Percentiles rank a stretch among this genome's conserved stretches.
Conservation (phyloP, 2,329 filamentous ascomycete species). For the Colletotrichum incanum region DNA sequence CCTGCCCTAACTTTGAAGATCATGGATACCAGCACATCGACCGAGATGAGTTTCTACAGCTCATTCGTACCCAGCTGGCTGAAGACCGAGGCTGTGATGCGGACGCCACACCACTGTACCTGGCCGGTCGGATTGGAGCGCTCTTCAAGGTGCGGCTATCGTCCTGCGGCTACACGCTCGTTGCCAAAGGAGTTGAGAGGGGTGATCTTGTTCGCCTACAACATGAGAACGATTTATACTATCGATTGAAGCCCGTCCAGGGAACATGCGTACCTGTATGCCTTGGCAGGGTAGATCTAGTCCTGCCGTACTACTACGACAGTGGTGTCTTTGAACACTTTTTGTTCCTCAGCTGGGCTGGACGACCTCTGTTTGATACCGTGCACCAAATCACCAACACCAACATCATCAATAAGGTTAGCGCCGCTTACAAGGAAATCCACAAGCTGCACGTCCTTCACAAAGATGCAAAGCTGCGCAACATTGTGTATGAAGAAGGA, state of each 20-base stretch:
- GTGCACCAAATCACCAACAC: too few relatives aligned
- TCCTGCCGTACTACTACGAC: too few relatives aligned
- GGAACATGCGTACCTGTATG: too few relatives aligned
- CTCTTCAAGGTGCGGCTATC: slow-evolving; percentile 57
- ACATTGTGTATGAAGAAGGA: slow-evolving; percentile 51
- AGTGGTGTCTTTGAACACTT: too few relatives aligned
- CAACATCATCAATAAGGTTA: too few relatives aligned
- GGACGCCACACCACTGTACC: slow-evolving; percentile 50
- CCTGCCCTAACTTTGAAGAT: slow-evolving; percentile 49
- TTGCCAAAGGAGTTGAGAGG: slow-evolving; percentile 57
- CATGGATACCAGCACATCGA: slow-evolving; percentile 49
- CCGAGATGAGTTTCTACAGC: slow-evolving; percentile 47
- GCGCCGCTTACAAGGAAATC: slow-evolving; percentile 2
- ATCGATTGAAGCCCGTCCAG: too few relatives aligned
- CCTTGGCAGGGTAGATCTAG: too few relatives aligned
- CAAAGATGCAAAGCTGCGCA: slow-evolving; percentile 50
- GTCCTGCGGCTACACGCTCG: slow-evolving; percentile 54
- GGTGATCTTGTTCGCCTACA: slow-evolving; percentile 45
- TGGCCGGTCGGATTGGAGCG: slow-evolving; percentile 49
- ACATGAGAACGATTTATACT: slow-evolving; percentile 53
- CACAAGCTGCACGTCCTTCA: slow-evolving; percentile 47
- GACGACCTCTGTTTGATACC: too few relatives aligned
- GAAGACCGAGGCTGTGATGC: slow-evolving; percentile 51
- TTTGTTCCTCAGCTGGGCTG: too few relatives aligned
- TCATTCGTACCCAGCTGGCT: slow-evolving; percentile 50